Base-by-base conservation (phyloP, 169 alveolate genomes). In the Plasmodium sp. region DNA sequence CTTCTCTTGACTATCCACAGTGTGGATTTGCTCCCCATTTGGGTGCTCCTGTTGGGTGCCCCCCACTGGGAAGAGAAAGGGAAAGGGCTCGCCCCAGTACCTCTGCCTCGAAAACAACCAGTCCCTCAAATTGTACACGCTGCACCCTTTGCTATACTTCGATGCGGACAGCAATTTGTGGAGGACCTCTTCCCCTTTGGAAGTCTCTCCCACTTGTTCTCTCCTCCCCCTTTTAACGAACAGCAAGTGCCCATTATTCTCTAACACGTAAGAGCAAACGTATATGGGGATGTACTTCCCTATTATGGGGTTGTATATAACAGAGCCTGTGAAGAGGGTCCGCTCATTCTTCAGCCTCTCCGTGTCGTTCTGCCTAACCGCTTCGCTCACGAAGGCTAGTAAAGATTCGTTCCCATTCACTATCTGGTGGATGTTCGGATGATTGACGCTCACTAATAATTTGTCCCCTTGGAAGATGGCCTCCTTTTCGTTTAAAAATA, bases 21-120 rank as follows among this genome's bases (percentile, higher is more conserved):
- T 5, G 27, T n/a, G 58, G 7, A 14, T 58, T 33, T 79, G 73
- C 18, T 3, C 3, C 51, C n/a, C 71, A 1, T 56, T 36, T n/a
- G 86, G 94, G 39, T 34, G 45, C 6, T 81, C 96, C n/a, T 96
- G 96, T 18, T 95, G 88, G 39, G 5, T 81, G 2, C 73, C 48
- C n/a, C 71, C 51, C 22, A 81, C 93, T 43, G 96, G 91, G 43
- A 92, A 54, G 3, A 96, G 81, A 33, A 98, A 94, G 16, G 99
- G 99, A 73, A 98, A 97, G 27, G 99, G 99, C 33, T 98, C 99
- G 2, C 99, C 99, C 99, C 99, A 98, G 81, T 95, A 96, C 74
- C 99, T 81, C 92, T 98, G 97, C 58, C 99, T 93, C 39, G 98
- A 97, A 80, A 98, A 98, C 0, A 98, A 93, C 99, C 99, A 98